Evolutionary conservation across 2,329 filamentous ascomycete species (phyloP).

Genomic region (Akanthomyces dipterigenus): DNA sequence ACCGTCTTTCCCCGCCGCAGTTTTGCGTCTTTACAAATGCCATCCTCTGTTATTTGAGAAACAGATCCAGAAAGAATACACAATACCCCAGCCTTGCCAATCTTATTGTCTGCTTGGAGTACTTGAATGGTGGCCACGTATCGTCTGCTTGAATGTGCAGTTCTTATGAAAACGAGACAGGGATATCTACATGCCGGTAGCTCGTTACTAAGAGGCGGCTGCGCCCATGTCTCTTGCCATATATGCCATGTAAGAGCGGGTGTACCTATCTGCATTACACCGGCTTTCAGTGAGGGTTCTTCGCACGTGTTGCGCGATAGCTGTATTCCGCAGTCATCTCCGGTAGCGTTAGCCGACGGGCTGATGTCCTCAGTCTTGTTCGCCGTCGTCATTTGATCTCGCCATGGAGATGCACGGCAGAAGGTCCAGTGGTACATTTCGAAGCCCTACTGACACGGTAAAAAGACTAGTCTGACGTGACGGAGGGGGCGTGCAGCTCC

Average conservation of each 20-base stretch:
- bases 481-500: neutral
- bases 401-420: neutral
- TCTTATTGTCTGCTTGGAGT: neutral
- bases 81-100: neutral
- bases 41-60: neutral
- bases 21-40: neutral
- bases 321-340: slow-evolving; percentile 5
- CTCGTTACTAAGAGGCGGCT: neutral
- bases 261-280: neutral
- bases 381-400: slow-evolving; percentile 1
- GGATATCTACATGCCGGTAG: neutral
- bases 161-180: neutral
- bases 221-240: neutral
- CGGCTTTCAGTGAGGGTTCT: neutral
- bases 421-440: neutral
- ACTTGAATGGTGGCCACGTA: too few species aligned
- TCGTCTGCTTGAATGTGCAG: neutral
- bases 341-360: slow-evolving; percentile 6
- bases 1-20: neutral
- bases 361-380: neutral
- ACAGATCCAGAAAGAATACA: neutral
- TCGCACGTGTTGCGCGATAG: neutral
- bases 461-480: neutral
- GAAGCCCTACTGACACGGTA: too few species aligned
- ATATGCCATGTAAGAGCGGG: neutral